Evolutionary conservation across 2,329 filamentous ascomycete species (phyloP).

Genomic region (Penicillium sp.): DNA sequence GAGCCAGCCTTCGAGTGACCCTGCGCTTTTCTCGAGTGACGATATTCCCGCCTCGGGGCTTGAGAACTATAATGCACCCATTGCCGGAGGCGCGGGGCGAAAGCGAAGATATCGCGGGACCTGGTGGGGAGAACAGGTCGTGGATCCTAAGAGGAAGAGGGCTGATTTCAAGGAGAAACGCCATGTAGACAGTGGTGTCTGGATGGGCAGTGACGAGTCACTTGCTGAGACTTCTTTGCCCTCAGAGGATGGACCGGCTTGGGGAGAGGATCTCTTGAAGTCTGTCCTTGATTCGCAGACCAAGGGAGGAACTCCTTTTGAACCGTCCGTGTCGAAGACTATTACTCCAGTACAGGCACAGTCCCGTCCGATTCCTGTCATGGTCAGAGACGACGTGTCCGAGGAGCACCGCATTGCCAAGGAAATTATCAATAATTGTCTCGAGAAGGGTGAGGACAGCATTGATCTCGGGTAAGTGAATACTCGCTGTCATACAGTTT

Average conservation of each 20-base stretch:
- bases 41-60: constrained; percentile 44
- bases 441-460: constrained; percentile 43
- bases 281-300: constrained; percentile 18
- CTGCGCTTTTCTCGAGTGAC: constrained; percentile 47
- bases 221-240: constrained; percentile 31
- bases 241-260: constrained; percentile 34
- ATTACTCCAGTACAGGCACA: constrained; percentile 1
- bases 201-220: constrained; percentile 47
- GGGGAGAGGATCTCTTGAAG: constrained; percentile 38
- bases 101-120: constrained; percentile 45
- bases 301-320: constrained; percentile 2
- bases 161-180: constrained; percentile 44
- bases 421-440: constrained; percentile 37
- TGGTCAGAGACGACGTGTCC: constrained; percentile 27
- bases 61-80: constrained; percentile 40
- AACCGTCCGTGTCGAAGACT: neutral
- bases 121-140: constrained; percentile 43
- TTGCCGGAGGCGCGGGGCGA: constrained; percentile 19
- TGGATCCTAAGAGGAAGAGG: constrained; percentile 37
- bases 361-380: constrained; percentile 15
- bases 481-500: neutral
- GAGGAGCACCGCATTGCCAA: constrained; percentile 37
- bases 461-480: constrained; percentile 44
- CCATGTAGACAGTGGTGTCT: constrained; percentile 46
- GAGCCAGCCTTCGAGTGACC: constrained; percentile 42